phyloP scores from a whole-genome alignment of 768 basidiomycete species.

The Wakefieldia striispora region DNA sequence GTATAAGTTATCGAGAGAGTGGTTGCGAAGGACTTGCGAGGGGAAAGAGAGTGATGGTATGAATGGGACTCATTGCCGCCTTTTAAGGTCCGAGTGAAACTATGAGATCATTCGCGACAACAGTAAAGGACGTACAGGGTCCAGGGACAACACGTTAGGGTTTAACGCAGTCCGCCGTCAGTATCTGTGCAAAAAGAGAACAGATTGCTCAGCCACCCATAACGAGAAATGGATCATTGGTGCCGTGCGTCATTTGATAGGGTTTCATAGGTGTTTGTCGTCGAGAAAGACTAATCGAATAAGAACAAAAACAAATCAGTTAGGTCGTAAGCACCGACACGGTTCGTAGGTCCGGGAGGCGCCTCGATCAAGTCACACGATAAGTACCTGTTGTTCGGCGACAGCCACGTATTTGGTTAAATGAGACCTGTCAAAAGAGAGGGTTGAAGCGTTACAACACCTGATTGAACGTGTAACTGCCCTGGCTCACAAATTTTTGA shows the following conservation, averaged over 20 bases:
- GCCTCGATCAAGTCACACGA: slow-evolving; percentile 23
- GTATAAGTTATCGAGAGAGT: slow-evolving; percentile 3
- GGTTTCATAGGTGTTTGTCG: slow-evolving; percentile 33
- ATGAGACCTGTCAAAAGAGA: slow-evolving; percentile 26
- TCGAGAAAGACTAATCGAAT: slow-evolving; percentile 37
- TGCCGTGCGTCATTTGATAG: slow-evolving; percentile 37
- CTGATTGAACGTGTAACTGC: slow-evolving; percentile 24
- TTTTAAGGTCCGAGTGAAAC: slow-evolving; percentile 27
- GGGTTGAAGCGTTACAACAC: slow-evolving; percentile 26
- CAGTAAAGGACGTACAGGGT: slow-evolving; percentile 17
- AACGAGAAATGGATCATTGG: slow-evolving; percentile 20
- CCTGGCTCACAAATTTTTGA: slow-evolving; percentile 25
- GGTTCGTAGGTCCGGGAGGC: slow-evolving; percentile 18
- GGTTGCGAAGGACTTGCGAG: background rate
- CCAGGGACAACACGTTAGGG: slow-evolving; percentile 22
- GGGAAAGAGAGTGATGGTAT: slow-evolving; percentile 6
- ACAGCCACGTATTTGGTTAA: slow-evolving; percentile 29
- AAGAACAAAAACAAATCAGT: slow-evolving; percentile 21
- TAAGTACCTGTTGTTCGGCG: slow-evolving; percentile 15
- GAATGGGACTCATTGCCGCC: slow-evolving; percentile 10
- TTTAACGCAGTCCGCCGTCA: slow-evolving; percentile 22
- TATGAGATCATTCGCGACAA: slow-evolving; percentile 28
- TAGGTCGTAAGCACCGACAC: slow-evolving; percentile 12
- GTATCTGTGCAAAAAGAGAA: slow-evolving; percentile 26
- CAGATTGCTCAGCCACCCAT: slow-evolving; percentile 26